Evolutionary conservation across 1,284 basidiomycete genomes (phyloP).

Genomic region (Trametes polyzona): DNA sequence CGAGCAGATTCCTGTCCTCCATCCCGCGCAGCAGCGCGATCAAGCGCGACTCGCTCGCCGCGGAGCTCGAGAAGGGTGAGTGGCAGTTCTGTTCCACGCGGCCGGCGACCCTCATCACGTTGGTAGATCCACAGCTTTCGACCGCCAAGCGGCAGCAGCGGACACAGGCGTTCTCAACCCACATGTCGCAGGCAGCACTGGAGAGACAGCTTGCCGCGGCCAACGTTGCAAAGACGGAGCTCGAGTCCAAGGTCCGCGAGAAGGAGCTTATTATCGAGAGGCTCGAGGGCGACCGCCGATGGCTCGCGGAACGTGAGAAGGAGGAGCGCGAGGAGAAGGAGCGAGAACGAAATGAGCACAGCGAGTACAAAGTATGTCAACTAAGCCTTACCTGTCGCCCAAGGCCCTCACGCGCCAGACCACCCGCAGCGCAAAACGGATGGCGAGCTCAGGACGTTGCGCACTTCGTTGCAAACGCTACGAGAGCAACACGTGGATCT

Average conservation of each 20-base stretch:
- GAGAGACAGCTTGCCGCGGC: slow-evolving; percentile 64
- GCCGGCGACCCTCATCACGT: slow-evolving; percentile 17
- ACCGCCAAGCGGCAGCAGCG: slow-evolving; percentile 65
- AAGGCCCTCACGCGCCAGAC: not conserved
- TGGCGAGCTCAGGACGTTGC: slow-evolving; percentile 51
- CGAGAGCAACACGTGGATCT: slow-evolving; percentile 61
- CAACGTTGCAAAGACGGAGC: slow-evolving; percentile 59
- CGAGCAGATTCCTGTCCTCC: slow-evolving; percentile 24
- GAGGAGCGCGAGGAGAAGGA: slow-evolving; percentile 66
- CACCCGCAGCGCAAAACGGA: slow-evolving; percentile 38
- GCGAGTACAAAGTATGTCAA: slow-evolving; percentile 57
- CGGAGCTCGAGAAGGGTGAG: slow-evolving; percentile 67
- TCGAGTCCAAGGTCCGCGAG: slow-evolving; percentile 67
- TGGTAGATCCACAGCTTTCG: slow-evolving; percentile 61
- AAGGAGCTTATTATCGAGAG: slow-evolving; percentile 57
- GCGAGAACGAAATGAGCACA: slow-evolving; percentile 47
- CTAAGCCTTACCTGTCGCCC: no score
- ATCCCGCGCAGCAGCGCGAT: slow-evolving; percentile 32
- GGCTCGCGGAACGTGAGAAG: slow-evolving; percentile 59
- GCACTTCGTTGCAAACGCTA: slow-evolving; percentile 48
- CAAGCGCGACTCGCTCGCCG: slow-evolving; percentile 65
- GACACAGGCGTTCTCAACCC: slow-evolving; percentile 59
- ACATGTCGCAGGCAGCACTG: slow-evolving; percentile 58
- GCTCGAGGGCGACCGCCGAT: slow-evolving; percentile 68
- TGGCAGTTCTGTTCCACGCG: slow-evolving; percentile 15